Conservation (phyloP, 805 yeast genomes). For the Suhomyces faveliae region DNA sequence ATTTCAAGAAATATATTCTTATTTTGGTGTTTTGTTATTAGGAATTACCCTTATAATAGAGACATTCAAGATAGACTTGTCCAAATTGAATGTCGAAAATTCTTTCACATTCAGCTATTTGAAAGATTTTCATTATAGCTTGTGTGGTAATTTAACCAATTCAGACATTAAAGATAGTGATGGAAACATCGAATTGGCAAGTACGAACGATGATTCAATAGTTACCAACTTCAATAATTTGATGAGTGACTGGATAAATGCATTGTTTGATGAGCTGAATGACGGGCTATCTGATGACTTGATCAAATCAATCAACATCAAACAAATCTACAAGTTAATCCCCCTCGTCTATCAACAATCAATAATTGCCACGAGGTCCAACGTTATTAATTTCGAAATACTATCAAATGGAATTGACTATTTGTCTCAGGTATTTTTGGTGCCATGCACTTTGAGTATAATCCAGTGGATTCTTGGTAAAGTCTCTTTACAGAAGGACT, state of each 20-base stretch:
- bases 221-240: constrained; percentile 34
- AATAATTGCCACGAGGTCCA: constrained; percentile 55
- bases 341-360: constrained; percentile 77
- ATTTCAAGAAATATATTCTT: constrained; percentile 65
- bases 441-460: constrained; percentile 47
- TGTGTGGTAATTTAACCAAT: constrained; percentile 30
- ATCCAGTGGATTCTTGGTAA: constrained; percentile 29
- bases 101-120: constrained; percentile 36
- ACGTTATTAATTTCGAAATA: constrained; percentile 55
- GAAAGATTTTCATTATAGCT: constrained; percentile 31
- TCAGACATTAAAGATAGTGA: constrained; percentile 10
- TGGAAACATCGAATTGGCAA: neutral
- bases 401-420: constrained; percentile 82
- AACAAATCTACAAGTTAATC: constrained; percentile 65
- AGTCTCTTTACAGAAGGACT: constrained; percentile 7
- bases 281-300: constrained; percentile 85
- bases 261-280: constrained; percentile 63
- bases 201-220: constrained; percentile 23
- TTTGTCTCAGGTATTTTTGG: constrained; percentile 75
- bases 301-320: constrained; percentile 61
- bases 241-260: constrained; percentile 68
- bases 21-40: constrained; percentile 61
- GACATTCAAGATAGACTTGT: constrained; percentile 26
- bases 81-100: constrained; percentile 20
- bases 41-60: constrained; percentile 26